Conservation (phyloP, 2,329 filamentous ascomycete species). For the Biscogniauxia marginata region DNA sequence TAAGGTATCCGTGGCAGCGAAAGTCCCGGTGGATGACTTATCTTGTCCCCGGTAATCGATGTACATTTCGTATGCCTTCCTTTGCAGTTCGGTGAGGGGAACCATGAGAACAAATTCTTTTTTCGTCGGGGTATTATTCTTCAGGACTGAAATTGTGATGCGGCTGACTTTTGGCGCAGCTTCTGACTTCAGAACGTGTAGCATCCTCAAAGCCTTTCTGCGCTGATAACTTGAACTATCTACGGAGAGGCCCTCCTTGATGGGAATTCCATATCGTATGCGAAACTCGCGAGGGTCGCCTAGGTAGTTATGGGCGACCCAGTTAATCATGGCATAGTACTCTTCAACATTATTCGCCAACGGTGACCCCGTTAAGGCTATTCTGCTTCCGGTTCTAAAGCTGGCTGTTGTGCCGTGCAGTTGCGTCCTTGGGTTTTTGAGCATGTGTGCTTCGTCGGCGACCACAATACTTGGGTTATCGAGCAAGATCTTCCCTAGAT, state of each 20-base stretch:
- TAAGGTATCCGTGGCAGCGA: conserved; percentile 41
- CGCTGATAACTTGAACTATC: conserved; percentile 60
- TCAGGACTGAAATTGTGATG: conserved; percentile 64
- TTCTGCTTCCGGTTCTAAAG: conserved; percentile 68
- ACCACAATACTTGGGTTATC: conserved; percentile 69
- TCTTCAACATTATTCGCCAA: conserved; percentile 81
- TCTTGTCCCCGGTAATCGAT: conserved; percentile 27
- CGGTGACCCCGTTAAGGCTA: conserved; percentile 85
- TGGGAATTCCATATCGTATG: conserved; percentile 68
- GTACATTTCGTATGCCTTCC: conserved; percentile 56
- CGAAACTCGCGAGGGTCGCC: conserved; percentile 68
- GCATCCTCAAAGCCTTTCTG: conserved; percentile 61
- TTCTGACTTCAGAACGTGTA: conserved; percentile 68
- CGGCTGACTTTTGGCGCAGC: conserved; percentile 78
- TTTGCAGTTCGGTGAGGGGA: conserved; percentile 66
- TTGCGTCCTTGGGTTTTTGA: conserved; percentile 65
- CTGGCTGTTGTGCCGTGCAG: conserved; percentile 52
- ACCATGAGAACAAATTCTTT: conserved; percentile 79
- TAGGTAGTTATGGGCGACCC: conserved; percentile 78
- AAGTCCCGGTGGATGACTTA: conserved; percentile 22
- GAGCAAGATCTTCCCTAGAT: conserved; percentile 49
- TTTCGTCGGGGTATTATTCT: conserved; percentile 68
- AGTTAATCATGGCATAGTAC: conserved; percentile 84
- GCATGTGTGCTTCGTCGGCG: conserved; percentile 78
- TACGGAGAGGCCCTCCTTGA: conserved; percentile 65